Evolutionary conservation across 2,329 filamentous ascomycete species (phyloP).

Genomic region (Pyrenochaeta sp.): DNA sequence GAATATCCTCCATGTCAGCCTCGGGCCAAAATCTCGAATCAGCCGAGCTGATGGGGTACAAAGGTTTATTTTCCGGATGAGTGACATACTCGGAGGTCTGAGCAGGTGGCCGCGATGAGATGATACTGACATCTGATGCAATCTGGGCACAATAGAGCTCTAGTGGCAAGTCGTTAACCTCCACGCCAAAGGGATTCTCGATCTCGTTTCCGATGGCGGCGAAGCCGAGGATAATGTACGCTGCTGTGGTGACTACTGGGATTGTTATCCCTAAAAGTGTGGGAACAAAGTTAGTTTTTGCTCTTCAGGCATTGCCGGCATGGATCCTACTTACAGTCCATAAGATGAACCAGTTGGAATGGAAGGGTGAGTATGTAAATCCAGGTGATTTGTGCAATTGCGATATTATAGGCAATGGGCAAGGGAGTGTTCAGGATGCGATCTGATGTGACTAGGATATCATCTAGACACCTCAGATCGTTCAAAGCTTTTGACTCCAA

Average conservation of each 20-base stretch:
- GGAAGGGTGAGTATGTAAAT: conserved; percentile 79
- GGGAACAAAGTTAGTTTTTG: too few relatives aligned
- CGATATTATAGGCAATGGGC: conserved; percentile 79
- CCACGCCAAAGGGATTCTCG: conserved; percentile 81
- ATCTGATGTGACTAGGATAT: conserved; percentile 73
- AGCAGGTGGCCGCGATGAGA: conserved; percentile 65
- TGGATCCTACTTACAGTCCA: conserved; percentile 54
- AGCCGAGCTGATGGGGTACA: conserved; percentile 60
- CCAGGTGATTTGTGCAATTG: conserved; percentile 83
- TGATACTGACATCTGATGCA: conserved; percentile 74
- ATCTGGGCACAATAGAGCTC: conserved; percentile 78
- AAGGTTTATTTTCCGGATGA: conserved; percentile 57
- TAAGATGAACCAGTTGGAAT: conserved; percentile 72
- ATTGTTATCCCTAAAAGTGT: conserved; percentile 68
- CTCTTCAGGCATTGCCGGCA: too few relatives aligned
- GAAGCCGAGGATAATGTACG: conserved; percentile 82
- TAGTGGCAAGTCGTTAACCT: conserved; percentile 71
- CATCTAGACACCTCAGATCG: conserved; percentile 69
- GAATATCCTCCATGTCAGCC: conserved; percentile 41
- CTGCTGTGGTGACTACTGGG: conserved; percentile 72
- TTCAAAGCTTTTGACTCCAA: conserved; percentile 66
- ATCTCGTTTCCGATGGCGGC: conserved; percentile 78
- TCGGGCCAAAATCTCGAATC: conserved; percentile 41
- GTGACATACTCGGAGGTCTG: conserved; percentile 59
- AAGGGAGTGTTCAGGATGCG: conserved; percentile 81